A percentile compares a stretch with the other conserved stretches of the same genome.
phyloP scores from a whole-genome alignment of 495 filamentous ascomycete species.

The Podospora conica region DNA sequence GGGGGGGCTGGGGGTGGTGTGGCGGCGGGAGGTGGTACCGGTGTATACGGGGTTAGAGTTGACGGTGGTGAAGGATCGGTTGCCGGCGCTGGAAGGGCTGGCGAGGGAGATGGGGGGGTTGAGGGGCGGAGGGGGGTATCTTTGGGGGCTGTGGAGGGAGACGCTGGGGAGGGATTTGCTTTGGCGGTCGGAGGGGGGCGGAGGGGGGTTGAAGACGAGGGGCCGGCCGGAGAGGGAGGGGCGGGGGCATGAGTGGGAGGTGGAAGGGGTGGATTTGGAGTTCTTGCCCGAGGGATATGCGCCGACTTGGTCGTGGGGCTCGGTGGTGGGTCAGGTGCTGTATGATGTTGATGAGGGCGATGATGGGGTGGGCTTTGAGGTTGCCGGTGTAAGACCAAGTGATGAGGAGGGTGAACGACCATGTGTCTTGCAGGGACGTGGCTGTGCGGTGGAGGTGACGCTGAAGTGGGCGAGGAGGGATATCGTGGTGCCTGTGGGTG shows the following conservation, averaged over 20 bases:
- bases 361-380: neutral
- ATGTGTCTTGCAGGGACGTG: neutral
- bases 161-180: neutral
- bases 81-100: neutral
- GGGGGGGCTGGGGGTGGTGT: neutral
- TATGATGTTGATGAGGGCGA: neutral
- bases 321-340: neutral
- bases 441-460: neutral
- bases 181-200: neutral
- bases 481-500: neutral
- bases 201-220: no score
- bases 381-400: neutral
- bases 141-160: neutral
- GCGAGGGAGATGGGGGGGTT: neutral
- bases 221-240: no score
- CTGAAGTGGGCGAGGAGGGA: neutral
- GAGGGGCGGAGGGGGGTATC: neutral
- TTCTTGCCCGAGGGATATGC: neutral
- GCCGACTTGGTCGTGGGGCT: conserved; percentile 1
- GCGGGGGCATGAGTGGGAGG: no score
- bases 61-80: neutral
- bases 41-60: neutral
- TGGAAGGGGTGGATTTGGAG: neutral
- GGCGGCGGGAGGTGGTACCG: neutral
- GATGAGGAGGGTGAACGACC: no score